These are phyloP conservation scores for Hydnum rufescens DNA, from an alignment of 768 basidiomycete genomes.

Conservation along the genomic window DNA sequence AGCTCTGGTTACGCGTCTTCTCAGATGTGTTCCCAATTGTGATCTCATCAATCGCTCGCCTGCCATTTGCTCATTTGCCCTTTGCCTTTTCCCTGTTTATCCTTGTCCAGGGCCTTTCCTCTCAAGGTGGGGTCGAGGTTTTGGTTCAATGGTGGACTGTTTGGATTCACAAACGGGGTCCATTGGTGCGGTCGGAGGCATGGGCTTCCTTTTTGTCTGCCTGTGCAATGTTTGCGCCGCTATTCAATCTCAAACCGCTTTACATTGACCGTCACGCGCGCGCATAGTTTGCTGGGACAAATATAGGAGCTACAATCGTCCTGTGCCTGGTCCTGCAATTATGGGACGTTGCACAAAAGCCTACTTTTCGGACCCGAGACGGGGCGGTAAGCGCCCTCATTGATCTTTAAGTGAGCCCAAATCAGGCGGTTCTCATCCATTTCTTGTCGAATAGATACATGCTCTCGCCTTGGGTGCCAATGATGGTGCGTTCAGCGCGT, in stretches of 20 bases:
- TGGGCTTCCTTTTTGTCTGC: constrained; percentile 47
- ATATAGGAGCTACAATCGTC: constrained; percentile 81
- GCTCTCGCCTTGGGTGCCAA: constrained; percentile 69
- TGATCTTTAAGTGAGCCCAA: no score
- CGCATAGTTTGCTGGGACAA: constrained; percentile 47
- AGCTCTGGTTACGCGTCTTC: no score
- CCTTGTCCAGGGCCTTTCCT: constrained; percentile 63
- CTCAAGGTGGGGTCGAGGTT: constrained; percentile 73
- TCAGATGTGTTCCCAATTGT: constrained; percentile 43
- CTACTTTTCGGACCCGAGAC: constrained; percentile 6
- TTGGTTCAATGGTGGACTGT: constrained; percentile 49
- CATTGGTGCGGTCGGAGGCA: constrained; percentile 24
- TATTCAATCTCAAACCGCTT: no score
- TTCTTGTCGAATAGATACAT: constrained; percentile 29
- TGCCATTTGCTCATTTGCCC: constrained; percentile 68
- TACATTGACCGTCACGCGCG: no score
- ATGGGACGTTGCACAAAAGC: constrained; percentile 13
- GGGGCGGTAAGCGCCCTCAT: constrained; percentile 1
- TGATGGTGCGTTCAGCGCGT: constrained; percentile 81
- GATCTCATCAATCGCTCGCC: constrained; percentile 37
- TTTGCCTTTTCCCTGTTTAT: constrained; percentile 94
- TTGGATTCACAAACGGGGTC: constrained; percentile 22
- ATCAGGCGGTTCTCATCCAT: constrained; percentile 10
- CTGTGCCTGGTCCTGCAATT: constrained; percentile 56
- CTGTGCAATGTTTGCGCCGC: constrained; percentile 52